Evolutionary conservation across 164 flowering plant species (phyloP).

Genomic region (Vitis riparia): DNA sequence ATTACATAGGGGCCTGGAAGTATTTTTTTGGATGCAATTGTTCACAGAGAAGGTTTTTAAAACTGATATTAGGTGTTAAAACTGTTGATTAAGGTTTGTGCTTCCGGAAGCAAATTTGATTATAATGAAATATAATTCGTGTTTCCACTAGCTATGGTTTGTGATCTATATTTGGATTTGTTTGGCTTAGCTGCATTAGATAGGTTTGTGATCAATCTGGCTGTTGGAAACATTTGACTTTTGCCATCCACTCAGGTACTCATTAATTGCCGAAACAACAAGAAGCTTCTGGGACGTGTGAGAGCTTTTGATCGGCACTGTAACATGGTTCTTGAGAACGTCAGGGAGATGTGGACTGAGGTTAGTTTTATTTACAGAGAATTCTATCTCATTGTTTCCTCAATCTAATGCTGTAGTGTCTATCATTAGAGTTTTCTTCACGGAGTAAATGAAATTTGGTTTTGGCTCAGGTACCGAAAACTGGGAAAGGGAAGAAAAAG

Average conservation of each 20-base stretch:
- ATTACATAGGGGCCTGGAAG: no score
- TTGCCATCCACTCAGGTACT: constrained; percentile 48
- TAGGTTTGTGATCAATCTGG: no score
- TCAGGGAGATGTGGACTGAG: constrained; percentile 97
- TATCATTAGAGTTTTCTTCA: no score
- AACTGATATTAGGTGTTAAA: no score
- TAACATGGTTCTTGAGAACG: constrained; percentile 94
- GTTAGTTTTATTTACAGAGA: constrained; percentile 19
- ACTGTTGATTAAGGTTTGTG: no score
- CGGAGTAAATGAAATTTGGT: no score
- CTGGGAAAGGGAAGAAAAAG: constrained; percentile 95
- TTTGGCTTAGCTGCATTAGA: no score
- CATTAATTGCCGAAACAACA: constrained; percentile 85
- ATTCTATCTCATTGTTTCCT: constrained; percentile 9
- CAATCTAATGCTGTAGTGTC: no score
- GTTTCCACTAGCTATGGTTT: no score
- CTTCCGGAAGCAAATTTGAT: no score
- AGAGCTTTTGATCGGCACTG: constrained; percentile 93
- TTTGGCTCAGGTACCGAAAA: constrained; percentile 72
- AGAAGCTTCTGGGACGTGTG: constrained; percentile 84
- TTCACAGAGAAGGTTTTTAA: no score
- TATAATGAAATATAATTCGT: no score
- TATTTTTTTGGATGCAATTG: background rate
- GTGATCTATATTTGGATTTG: background rate
- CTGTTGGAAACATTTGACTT: background rate